Evolutionary conservation across 2,329 filamentous ascomycete genomes (phyloP).

Genomic region (Penicillium psychrosexuale): DNA sequence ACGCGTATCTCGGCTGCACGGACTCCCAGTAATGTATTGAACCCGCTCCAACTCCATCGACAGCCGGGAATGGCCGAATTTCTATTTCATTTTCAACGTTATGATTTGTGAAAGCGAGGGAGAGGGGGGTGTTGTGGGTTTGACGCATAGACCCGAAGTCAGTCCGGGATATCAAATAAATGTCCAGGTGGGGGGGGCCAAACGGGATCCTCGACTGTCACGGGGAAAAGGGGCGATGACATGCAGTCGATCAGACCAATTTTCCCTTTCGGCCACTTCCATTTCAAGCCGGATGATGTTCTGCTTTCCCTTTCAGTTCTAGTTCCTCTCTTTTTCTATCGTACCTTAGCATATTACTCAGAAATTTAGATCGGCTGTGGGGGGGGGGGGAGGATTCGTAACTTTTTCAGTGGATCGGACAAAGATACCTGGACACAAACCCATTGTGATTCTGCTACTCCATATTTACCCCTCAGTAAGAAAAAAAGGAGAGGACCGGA

Average conservation of each 20-base stretch:
- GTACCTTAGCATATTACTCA: background rate
- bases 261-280: constrained; percentile 10
- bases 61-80: constrained; percentile 25
- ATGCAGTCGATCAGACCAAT: constrained; percentile 21
- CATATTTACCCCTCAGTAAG: background rate
- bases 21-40: constrained; percentile 17
- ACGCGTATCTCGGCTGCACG: constrained; percentile 39
- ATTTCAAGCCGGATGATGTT: background rate
- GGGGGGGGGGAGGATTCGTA: background rate
- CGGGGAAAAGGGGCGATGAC: constrained; percentile 21
- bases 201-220: constrained; percentile 8
- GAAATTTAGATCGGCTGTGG: constrained; percentile 2
- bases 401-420: background rate
- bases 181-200: constrained; percentile 3
- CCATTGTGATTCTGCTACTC: background rate
- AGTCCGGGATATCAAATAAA: background rate
- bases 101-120: background rate
- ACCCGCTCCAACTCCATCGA: constrained; percentile 17
- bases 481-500: background rate
- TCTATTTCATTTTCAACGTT: background rate
- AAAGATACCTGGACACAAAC: background rate
- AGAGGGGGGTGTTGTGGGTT: background rate
- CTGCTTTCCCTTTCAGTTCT: background rate
- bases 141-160: constrained; percentile 3
- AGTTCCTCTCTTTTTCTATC: background rate